Percentiles rank a stretch among this genome's conserved stretches.
phyloP scores from a whole-genome alignment of 2,329 filamentous ascomycete species.

The Leptodontidium sp. region DNA sequence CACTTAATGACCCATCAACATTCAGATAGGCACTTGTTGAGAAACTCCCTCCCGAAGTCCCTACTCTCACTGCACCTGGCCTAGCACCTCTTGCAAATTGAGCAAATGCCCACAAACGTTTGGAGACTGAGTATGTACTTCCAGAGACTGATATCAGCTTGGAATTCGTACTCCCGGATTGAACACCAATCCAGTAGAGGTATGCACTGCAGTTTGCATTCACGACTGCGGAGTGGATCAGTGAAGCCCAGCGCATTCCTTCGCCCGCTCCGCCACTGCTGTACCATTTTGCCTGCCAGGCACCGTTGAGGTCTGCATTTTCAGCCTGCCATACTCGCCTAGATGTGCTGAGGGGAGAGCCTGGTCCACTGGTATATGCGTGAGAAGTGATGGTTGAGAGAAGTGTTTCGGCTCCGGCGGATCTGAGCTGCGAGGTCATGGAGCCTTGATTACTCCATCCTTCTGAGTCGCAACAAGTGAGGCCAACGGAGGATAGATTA shows the following conservation, averaged over 20 bases:
- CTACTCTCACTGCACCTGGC: constrained; percentile 34
- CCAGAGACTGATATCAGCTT: constrained; percentile 37
- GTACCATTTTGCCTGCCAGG: too few species aligned
- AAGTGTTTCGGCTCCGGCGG: constrained; percentile 48
- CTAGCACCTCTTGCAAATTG: constrained; percentile 33
- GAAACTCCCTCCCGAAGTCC: constrained; percentile 12
- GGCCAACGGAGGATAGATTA: constrained; percentile 48
- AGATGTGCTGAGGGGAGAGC: constrained; percentile 51
- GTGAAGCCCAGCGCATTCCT: constrained; percentile 63
- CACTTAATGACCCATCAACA: constrained; percentile 34
- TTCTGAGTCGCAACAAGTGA: constrained; percentile 55
- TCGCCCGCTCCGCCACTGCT: constrained; percentile 49
- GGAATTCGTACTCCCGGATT: constrained; percentile 46
- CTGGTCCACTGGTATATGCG: constrained; percentile 52
- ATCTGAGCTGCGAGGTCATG: constrained; percentile 50
- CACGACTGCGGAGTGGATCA: constrained; percentile 58
- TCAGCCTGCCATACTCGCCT: constrained; percentile 49
- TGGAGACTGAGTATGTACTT: constrained; percentile 23
- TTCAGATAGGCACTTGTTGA: constrained; percentile 25
- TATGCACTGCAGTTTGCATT: constrained; percentile 59
- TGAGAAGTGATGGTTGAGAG: constrained; percentile 53
- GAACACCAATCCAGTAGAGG: constrained; percentile 61
- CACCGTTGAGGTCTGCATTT: too few species aligned
- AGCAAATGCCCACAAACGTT: constrained; percentile 38
- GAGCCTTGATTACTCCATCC: constrained; percentile 51